Conservation (phyloP, 2,329 filamentous ascomycete genomes). For the Venturia oleaginea region DNA sequence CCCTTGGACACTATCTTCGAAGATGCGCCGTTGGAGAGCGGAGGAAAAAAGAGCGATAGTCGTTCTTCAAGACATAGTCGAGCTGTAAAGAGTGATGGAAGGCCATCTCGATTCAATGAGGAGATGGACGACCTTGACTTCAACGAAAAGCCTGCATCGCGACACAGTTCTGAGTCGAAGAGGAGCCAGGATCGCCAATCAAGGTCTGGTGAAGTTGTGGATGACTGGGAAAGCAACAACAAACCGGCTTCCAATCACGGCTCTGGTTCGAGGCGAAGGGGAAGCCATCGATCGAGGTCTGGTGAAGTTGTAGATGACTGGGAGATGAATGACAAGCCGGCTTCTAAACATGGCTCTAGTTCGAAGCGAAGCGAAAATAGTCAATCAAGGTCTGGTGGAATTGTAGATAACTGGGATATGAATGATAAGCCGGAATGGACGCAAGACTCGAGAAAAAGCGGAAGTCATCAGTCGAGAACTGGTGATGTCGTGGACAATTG, state of each 20-base stretch:
- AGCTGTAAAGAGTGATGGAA: not conserved
- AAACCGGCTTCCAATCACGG: not conserved
- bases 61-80: not conserved
- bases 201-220: not conserved
- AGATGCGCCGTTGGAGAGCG: not conserved
- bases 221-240: not conserved
- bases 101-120: not conserved
- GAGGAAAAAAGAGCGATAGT: not conserved
- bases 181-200: not conserved
- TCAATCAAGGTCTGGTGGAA: not conserved
- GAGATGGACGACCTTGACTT: not conserved
- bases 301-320: not conserved
- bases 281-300: not conserved
- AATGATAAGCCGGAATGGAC: not conserved
- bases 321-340: not conserved
- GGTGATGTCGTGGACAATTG: not conserved
- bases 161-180: not conserved
- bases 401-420: not conserved
- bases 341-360: not conserved
- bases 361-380: too few species aligned
- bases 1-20: slow-evolving; percentile 6
- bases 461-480: not conserved
- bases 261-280: not conserved
- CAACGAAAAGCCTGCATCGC: not conserved
- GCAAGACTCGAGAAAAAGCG: not conserved